Evolutionary conservation across 768 basidiomycete genomes (phyloP), one percentile per base, ranked within the genome.

Genomic region (Pleurotus tuber-regium): DNA sequence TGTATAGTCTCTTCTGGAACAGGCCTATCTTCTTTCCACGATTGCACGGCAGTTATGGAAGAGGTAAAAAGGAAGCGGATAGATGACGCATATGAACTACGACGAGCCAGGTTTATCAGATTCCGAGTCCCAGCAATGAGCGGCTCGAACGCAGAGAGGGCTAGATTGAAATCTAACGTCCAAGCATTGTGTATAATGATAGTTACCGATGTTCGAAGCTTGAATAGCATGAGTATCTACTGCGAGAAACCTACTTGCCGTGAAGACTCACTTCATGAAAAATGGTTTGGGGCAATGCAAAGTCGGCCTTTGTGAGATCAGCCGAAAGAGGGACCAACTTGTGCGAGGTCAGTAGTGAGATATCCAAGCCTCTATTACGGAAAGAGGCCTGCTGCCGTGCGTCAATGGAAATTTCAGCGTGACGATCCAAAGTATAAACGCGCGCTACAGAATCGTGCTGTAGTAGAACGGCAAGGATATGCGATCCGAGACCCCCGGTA

Each of bases 91-190:
- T 28, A 21, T 1, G 42, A 51, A 21, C 23, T 46, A 14, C 35
- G 44, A n/a, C 24, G 14, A 3, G 61, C 61, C 5, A 66, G 55
- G 50, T 70, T 61, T 23, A 70, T 53, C n/a, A 72, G 50, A 23
- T 62, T 60, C 19, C 63, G 36, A 1, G 59, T 59, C 6, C 65
- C 64, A 4, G 60, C 62, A 38, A 75, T 54, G 33, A 65, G 62
- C 2, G 66, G 58, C 42, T 72, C 67, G 52, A 71, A 72, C 1
- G 69, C 71, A 2, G 57, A 29, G 2, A 73, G 61, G 0, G 66
- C 57, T 12, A 67, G 54, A 25, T 73, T 72, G 57, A 74, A 74
- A 47, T 74, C 67, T 2, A 74, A 56, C 2, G 64, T 57, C 73
- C 72, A 74, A 0, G 68, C 72, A 29, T 68, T 67, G 49, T 68